Evolutionary conservation across 2,329 filamentous ascomycete species (phyloP).

Genomic region (Aspergillus fijiensis): DNA sequence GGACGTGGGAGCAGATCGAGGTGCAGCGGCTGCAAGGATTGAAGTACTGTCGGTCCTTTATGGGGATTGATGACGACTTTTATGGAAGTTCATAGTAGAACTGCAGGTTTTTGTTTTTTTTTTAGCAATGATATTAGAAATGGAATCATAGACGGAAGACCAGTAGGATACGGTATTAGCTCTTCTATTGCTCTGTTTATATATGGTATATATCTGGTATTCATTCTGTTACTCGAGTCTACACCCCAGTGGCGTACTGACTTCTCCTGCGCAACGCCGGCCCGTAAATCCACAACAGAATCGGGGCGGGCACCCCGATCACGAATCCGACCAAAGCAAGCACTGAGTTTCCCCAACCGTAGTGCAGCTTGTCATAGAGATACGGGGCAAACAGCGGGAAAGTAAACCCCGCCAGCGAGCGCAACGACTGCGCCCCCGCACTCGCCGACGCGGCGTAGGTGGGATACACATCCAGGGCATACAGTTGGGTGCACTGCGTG

Average conservation of each 20-base stretch:
- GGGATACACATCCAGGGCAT: slow-evolving; percentile 41
- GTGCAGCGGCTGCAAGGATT: too few species aligned
- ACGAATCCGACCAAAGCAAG: background rate
- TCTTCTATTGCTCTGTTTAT: too few species aligned
- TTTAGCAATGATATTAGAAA: too few species aligned
- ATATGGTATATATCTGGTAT: too few species aligned
- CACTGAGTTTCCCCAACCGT: slow-evolving; percentile 3
- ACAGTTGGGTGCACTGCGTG: slow-evolving; percentile 41
- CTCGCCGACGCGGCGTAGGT: slow-evolving; percentile 39
- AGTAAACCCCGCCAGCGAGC: slow-evolving; percentile 13
- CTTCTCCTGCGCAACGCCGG: background rate
- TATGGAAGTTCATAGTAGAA: too few species aligned
- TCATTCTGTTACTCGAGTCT: too few species aligned
- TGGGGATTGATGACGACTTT: too few species aligned
- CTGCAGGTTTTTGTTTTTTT: too few species aligned
- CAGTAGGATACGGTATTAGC: too few species aligned
- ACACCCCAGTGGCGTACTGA: background rate
- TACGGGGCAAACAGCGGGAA: slow-evolving; percentile 8
- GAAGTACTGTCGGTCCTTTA: too few species aligned
- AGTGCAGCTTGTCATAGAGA: background rate
- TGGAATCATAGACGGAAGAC: too few species aligned
- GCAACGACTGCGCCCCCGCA: slow-evolving; percentile 31
- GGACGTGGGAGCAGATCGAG: too few species aligned
- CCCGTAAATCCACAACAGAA: background rate
- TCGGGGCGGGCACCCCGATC: background rate